These are phyloP conservation scores for Malus domestica DNA, from an alignment of 306 rosid genomes.

Conservation along the genomic window DNA sequence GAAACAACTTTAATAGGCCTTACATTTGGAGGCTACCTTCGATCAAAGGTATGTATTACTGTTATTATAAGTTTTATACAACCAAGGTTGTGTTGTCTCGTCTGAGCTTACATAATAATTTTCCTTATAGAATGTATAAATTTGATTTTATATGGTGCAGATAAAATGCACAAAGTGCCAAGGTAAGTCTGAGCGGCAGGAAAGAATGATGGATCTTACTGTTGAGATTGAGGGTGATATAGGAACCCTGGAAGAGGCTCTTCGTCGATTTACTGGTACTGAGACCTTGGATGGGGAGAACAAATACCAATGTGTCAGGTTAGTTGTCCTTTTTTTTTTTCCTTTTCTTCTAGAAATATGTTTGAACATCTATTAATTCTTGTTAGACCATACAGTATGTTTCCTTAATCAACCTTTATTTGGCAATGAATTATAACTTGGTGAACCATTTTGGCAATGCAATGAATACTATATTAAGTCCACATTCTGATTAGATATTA, in stretches of 20 bases:
- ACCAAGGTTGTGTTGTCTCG: neutral
- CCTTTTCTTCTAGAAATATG: neutral
- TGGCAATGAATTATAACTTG: neutral
- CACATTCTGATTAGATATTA: neutral
- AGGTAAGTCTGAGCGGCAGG: conserved; percentile 88
- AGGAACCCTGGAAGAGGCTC: conserved; percentile 75
- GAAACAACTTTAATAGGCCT: conserved; percentile 77
- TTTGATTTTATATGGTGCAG: conserved; percentile 35
- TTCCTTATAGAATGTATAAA: neutral
- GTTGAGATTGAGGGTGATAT: conserved; percentile 96
- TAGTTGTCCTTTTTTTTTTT: conserved; percentile 18
- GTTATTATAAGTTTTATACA: neutral
- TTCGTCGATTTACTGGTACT: conserved; percentile 62
- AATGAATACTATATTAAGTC: neutral
- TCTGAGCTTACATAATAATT: neutral
- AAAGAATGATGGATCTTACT: conserved; percentile 93
- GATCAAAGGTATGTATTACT: conserved; percentile 53
- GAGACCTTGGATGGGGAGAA: conserved; percentile 93
- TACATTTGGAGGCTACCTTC: conserved; percentile 93
- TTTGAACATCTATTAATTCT: neutral
- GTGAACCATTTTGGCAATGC: neutral
- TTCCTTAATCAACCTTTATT: neutral
- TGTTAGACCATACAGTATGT: neutral
- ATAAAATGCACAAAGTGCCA: conserved; percentile 87
- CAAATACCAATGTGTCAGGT: conserved; percentile 93